These are phyloP conservation scores for Candida tetrigidarum DNA, from an alignment of 1,139 yeast genomes.

Conservation along the genomic window DNA sequence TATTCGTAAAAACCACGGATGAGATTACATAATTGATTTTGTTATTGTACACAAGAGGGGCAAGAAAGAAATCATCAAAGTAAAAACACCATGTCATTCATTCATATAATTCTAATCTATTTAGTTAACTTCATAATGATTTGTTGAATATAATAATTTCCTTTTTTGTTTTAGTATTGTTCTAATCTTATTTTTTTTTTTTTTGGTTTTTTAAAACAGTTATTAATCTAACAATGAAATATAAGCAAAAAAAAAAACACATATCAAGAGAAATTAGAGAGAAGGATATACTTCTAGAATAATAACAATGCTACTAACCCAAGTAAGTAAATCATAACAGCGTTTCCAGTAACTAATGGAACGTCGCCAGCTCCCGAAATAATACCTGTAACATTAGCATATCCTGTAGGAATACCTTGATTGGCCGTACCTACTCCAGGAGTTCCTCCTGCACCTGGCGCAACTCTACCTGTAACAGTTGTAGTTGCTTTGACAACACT, in stretches of 20 bases:
- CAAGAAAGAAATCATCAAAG: too few relatives aligned
- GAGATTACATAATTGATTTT: neutral
- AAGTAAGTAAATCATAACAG: neutral
- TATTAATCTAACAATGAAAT: too few relatives aligned
- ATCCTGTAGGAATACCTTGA: neutral
- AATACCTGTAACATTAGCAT: neutral
- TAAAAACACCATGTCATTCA: neutral
- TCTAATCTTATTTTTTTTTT: neutral
- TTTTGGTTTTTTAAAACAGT: neutral
- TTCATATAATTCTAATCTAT: neutral
- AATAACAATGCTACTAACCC: constrained; percentile 1
- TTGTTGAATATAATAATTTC: neutral
- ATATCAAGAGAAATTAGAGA: neutral
- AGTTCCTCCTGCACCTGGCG: neutral
- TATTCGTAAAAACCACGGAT: too few relatives aligned
- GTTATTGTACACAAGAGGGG: too few relatives aligned
- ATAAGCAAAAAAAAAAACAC: neutral
- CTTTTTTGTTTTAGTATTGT: neutral
- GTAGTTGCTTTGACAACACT: neutral
- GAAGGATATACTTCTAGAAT: neutral
- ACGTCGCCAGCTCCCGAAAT: neutral
- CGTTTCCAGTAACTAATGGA: neutral
- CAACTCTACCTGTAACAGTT: constrained; percentile 2
- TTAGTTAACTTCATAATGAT: neutral
- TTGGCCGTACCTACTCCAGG: neutral